Base-by-base conservation (phyloP, 2,329 filamentous ascomycete genomes). In the Pseudogymnoascus sp. region DNA sequence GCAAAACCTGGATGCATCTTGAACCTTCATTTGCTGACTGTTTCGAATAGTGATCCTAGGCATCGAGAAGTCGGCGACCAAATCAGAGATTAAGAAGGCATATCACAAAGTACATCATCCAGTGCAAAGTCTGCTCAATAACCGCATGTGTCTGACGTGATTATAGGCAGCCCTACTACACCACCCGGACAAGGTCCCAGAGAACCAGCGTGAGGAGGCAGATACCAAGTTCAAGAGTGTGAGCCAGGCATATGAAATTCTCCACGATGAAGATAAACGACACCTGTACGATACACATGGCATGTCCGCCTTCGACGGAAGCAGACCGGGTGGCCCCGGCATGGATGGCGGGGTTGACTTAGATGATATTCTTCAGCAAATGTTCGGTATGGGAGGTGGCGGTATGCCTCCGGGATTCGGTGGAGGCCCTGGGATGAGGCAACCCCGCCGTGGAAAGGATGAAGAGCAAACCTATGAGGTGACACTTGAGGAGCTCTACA, bases 231-330 rank as follows among this genome's bases (percentile, higher is more conserved):
- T 99, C 85, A 99, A 99, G 78, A 79, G 86, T 61, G 87, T 96
- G 62, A 92, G 89, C 63, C 88, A 95, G 77, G 94, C 94, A 68
- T 99, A 99, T 79, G 94, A 99, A 73, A 97, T 99, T 72, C 90
- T 99, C 61, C 88, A 85, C 76, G 93, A 99, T 80, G 93, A 97
- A 65, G 86, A 97, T 64, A 97, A 96, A 75, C 88, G 94, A 70
- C 82, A 89, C 61, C 77, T 95, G 64, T 99, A 99, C 78, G 94
- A 99, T 72, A 86, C 85, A 64, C 90, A 96, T 72, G 94, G 94
- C 77, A 97, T 97, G 92, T 84, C 89, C 43, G 94, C 93, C 62
- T 97, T 99, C 72, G 91, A 97, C 72, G 86, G 84, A 37, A 79
- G 85, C 60, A 82, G 84, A 62, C 86, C 87, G 60, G 80, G 79